Percentiles rank a stretch among this genome's conserved stretches.
Evolutionary conservation across 177 flowering plant genomes (phyloP).

Genomic region (Vitis hybrid): DNA sequence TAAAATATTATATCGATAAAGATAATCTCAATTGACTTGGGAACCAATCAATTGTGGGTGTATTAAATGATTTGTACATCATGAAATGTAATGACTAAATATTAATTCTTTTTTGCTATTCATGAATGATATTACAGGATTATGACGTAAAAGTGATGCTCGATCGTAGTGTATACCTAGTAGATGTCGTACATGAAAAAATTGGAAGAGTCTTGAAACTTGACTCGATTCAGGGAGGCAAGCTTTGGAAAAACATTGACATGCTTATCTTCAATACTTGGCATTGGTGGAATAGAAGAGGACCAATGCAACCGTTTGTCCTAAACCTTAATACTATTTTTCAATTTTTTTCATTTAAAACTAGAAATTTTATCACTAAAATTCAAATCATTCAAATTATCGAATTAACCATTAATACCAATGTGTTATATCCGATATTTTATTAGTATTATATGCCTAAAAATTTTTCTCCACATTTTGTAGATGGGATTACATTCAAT

Average conservation of each 20-base stretch:
- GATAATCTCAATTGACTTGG: too few species aligned
- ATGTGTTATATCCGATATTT: too few species aligned
- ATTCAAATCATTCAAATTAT: too few species aligned
- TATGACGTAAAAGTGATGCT: constrained; percentile 44
- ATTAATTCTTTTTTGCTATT: too few species aligned
- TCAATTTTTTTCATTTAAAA: too few species aligned
- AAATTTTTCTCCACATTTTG: background rate
- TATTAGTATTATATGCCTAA: too few species aligned
- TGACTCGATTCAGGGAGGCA: constrained; percentile 46
- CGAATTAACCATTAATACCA: too few species aligned
- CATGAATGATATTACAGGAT: constrained; percentile 27
- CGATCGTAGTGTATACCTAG: constrained; percentile 40
- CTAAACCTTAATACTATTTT: background rate
- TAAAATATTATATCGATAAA: too few species aligned
- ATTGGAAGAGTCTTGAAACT: constrained; percentile 53
- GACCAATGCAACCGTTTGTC: constrained; percentile 53
- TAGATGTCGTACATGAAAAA: constrained; percentile 42
- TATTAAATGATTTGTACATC: too few species aligned
- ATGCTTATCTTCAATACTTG: constrained; percentile 65
- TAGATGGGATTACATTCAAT: constrained; percentile 67
- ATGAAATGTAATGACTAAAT: too few species aligned
- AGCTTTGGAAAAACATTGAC: constrained; percentile 52
- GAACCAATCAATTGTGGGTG: too few species aligned
- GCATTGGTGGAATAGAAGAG: constrained; percentile 80
- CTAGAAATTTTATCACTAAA: too few species aligned